Percentiles rank a stretch among this genome's conserved stretches.
These are phyloP conservation scores for Xenoacremonium recifei DNA, from an alignment of 2,329 filamentous ascomycete genomes.

Conservation along the genomic window DNA sequence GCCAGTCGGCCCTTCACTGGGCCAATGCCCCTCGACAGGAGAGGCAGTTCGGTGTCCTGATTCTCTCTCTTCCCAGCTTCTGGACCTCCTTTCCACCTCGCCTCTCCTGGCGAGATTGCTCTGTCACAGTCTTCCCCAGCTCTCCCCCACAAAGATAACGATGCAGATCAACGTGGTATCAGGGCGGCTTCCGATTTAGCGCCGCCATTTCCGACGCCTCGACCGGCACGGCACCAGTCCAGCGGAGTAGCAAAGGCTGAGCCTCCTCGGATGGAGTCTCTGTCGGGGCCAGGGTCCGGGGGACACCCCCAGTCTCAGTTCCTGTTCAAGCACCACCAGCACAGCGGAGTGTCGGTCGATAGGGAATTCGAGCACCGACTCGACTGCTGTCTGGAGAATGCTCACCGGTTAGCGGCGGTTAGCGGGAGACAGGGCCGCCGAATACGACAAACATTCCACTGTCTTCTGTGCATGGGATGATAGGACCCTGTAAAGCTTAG, in stretches of 20 bases:
- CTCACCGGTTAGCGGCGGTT: slow-evolving; percentile 20
- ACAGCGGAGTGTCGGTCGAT: slow-evolving; percentile 4
- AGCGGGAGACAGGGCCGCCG: slow-evolving; percentile 18
- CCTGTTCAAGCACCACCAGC: too few species aligned
- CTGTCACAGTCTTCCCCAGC: slow-evolving; percentile 7
- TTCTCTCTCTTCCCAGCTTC: too few species aligned
- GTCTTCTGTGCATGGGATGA: slow-evolving; percentile 5
- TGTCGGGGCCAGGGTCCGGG: too few species aligned
- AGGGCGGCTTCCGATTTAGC: slow-evolving; percentile 17
- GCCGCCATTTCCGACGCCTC: slow-evolving; percentile 18
- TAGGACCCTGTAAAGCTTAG: background rate
- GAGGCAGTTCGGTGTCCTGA: too few species aligned
- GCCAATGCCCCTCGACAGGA: too few species aligned
- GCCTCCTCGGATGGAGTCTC: too few species aligned
- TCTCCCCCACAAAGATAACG: slow-evolving; percentile 14
- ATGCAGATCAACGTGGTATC: slow-evolving; percentile 15
- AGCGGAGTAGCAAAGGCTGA: too few species aligned
- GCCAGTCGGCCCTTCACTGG: too few species aligned
- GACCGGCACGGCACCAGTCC: slow-evolving; percentile 4
- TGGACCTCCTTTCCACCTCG: too few species aligned
- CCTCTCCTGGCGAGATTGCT: background rate
- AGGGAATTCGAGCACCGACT: slow-evolving; percentile 14
- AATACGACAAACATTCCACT: slow-evolving; percentile 13
- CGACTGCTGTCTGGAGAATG: slow-evolving; percentile 9
- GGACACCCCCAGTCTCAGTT: too few species aligned